Percentiles rank a stretch among this genome's conserved stretches.
Conservation (phyloP, 805 yeast species). For the Yarrowia divulgata region DNA sequence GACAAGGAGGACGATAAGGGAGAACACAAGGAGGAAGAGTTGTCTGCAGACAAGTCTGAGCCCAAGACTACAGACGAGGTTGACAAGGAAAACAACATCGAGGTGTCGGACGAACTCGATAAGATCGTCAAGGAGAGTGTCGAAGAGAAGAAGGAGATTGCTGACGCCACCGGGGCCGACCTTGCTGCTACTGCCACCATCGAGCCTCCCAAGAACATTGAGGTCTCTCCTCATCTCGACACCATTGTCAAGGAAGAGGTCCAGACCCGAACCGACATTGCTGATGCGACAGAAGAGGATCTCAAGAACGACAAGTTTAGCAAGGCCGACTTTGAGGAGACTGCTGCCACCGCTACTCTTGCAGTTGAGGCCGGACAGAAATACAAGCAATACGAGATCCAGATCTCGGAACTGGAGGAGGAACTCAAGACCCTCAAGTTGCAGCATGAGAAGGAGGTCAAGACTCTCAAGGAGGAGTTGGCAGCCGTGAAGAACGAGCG, state of each 20-base stretch:
- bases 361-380: conserved; percentile 33
- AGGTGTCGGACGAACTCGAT: conserved; percentile 16
- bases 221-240: conserved; percentile 30
- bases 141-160: conserved; percentile 25
- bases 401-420: conserved; percentile 18
- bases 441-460: conserved; percentile 39
- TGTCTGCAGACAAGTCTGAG: conserved; percentile 23
- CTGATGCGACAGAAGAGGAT: conserved; percentile 40
- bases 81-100: conserved; percentile 22
- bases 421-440: conserved; percentile 45
- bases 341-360: conserved; percentile 24
- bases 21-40: conserved; percentile 31
- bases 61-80: conserved; percentile 4
- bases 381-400: conserved; percentile 11
- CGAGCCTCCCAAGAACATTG: conserved; percentile 27
- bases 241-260: conserved; percentile 41
- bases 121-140: conserved; percentile 29
- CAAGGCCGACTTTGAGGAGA: conserved; percentile 36
- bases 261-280: conserved; percentile 42
- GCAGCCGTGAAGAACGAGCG: conserved; percentile 40
- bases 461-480: conserved; percentile 36
- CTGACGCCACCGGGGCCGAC: conserved; percentile 30
- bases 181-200: conserved; percentile 18
- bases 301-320: conserved; percentile 38
- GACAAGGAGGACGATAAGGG: conserved; percentile 22